Base-by-base conservation (phyloP, 805 yeast species). In the Kazachstania taianensis region DNA sequence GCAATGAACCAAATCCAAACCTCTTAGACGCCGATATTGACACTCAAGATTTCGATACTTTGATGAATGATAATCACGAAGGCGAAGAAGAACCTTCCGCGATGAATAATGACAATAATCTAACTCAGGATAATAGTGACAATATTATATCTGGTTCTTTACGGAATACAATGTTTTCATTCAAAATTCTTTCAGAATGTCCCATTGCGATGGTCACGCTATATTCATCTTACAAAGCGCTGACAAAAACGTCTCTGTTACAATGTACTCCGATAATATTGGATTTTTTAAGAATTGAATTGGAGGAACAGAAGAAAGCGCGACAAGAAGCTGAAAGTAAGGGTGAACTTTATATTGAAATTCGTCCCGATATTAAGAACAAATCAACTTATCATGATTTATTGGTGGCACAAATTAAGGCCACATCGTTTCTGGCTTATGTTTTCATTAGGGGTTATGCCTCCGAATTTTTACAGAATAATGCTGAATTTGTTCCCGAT, bases 191-290 rank as follows among this genome's bases (percentile, higher is more conserved):
- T 41, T 83, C 95, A 0, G 99, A 92, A 57, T 87, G 97, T 54
- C 99, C 99, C 7, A 89, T 92, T 27, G 86, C 95, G 4, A 81
- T 92, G 78, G 98, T 92, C 3, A 76, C 95, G 6, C 65, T 94
- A 35, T 85, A 84, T 49, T 82, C 95, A 1, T 77, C 94, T 0
- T 86, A 87, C 62, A 84, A 86, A 53, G 75, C 74, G 24, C 61
- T 85, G 35, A 82, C 81, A 1, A 72, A 73, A 32, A 63, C 81
- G 0, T 75, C 89, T 3, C 66, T 92, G 22, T 83, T 87, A 2
- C 65, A 62, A 14, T 83, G 89, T 44, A 71, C 87, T 33, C 96
- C 97, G 1, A 75, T 78, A 37, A 81, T 89, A 17, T 75, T 94
- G 37, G 74, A 72, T 38, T 65, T 87, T 38, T 66, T 92, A 45